phyloP scores from a whole-genome alignment of 805 yeast genomes.

The Brettanomyces anomalus region DNA sequence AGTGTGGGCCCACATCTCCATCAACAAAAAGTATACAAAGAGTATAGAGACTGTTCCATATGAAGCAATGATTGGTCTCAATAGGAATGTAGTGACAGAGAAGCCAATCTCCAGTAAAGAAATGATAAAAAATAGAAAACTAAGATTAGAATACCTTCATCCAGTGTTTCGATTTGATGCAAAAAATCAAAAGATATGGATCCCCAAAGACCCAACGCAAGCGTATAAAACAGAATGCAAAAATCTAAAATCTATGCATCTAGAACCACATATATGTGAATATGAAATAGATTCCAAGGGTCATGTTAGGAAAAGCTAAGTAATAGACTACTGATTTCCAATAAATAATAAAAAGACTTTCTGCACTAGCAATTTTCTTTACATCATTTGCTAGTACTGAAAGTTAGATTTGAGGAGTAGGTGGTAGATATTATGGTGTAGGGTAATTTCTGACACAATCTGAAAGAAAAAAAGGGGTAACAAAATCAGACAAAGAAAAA shows the following conservation, averaged over 20 bases:
- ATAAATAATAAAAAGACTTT: too few relatives aligned
- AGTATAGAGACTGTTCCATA: constrained; percentile 31
- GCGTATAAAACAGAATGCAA: background rate
- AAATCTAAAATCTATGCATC: background rate
- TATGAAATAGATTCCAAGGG: too few relatives aligned
- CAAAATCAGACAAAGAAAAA: too few relatives aligned
- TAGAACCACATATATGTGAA: too few relatives aligned
- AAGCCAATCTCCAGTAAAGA: background rate
- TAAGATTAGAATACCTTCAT: constrained; percentile 11
- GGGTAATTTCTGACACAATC: too few relatives aligned
- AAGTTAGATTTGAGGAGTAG: too few relatives aligned
- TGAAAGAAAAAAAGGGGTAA: too few relatives aligned
- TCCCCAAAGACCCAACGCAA: constrained; percentile 20
- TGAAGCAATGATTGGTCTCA: constrained; percentile 6
- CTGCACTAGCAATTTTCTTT: too few relatives aligned
- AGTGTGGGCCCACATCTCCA: constrained; percentile 43
- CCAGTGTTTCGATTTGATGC: constrained; percentile 17
- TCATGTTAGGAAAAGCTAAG: too few relatives aligned
- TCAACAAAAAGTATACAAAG: constrained; percentile 34
- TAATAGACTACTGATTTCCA: too few relatives aligned
- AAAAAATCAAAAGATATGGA: constrained; percentile 14
- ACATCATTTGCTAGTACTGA: too few relatives aligned
- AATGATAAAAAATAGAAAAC: background rate
- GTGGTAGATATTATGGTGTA: too few relatives aligned
- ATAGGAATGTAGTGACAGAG: constrained; percentile 3